A percentile compares a stretch with the other conserved stretches of the same genome.
phyloP scores from a whole-genome alignment of 805 yeast genomes.

The Nakazawaea ernobii region DNA sequence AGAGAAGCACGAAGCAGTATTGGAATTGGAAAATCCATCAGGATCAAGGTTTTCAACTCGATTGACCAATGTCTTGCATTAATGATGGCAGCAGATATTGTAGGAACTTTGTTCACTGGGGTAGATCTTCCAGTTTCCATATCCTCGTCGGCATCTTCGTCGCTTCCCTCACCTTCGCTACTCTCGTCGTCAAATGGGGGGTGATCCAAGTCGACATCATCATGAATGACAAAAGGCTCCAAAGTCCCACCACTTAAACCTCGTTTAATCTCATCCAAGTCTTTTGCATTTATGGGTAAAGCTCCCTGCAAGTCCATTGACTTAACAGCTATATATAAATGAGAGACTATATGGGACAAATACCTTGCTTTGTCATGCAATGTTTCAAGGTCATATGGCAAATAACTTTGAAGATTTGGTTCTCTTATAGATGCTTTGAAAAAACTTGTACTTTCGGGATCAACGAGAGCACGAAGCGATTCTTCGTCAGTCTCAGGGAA shows the following conservation, averaged over 20 bases:
- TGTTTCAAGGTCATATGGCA: slow-evolving; percentile 75
- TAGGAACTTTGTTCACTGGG: slow-evolving; percentile 54
- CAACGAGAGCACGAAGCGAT: slow-evolving; percentile 17
- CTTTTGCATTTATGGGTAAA: slow-evolving; percentile 61
- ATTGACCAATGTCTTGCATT: slow-evolving; percentile 82
- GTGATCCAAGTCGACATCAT: slow-evolving; percentile 15
- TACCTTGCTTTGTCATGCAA: slow-evolving; percentile 66
- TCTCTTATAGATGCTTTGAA: slow-evolving; percentile 18
- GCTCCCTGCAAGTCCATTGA: slow-evolving; percentile 72
- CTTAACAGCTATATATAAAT: slow-evolving; percentile 70
- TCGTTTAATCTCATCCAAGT: slow-evolving; percentile 42
- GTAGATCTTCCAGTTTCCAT: slow-evolving; percentile 33
- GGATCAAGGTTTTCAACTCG: slow-evolving; percentile 72
- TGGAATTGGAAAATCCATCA: slow-evolving; percentile 79
- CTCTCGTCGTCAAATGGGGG: slow-evolving; percentile 22
- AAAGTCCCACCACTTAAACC: slow-evolving; percentile 33
- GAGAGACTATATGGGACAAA: slow-evolving; percentile 72
- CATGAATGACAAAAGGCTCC: slow-evolving; percentile 28
- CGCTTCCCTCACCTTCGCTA: slow-evolving; percentile 32
- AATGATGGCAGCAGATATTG: slow-evolving; percentile 67
- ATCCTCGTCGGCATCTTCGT: slow-evolving; percentile 31
- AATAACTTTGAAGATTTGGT: slow-evolving; percentile 17
- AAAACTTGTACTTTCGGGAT: slow-evolving; percentile 18
- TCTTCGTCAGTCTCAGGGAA: slow-evolving; percentile 44
- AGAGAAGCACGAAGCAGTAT: slow-evolving; percentile 52